Conservation (phyloP, 148 eudicot genomes). For the Linanthus parryae region DNA sequence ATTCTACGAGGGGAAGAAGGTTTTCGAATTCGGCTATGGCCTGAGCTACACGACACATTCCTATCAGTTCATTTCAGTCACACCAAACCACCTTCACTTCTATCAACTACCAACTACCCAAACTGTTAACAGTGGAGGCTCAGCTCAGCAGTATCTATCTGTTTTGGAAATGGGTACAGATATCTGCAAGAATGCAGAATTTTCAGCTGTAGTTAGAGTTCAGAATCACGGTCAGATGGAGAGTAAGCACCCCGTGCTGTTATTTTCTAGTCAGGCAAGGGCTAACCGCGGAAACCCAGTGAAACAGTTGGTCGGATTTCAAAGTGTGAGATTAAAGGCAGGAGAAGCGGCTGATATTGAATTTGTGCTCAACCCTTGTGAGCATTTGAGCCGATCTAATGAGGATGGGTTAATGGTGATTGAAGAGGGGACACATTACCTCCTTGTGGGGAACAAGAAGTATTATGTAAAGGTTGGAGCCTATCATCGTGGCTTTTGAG, state of each 20-base stretch:
- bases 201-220: constrained; percentile 40
- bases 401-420: constrained; percentile 64
- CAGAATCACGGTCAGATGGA: constrained; percentile 53
- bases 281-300: constrained; percentile 33
- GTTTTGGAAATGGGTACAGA: constrained; percentile 36
- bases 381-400: constrained; percentile 64
- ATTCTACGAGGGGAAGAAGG: constrained; percentile 63
- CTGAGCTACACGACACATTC: constrained; percentile 60
- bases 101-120: constrained; percentile 24
- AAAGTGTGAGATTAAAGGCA: constrained; percentile 50
- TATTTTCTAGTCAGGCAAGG: constrained; percentile 38
- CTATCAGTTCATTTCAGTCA: constrained; percentile 37
- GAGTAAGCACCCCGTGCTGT: constrained; percentile 67
- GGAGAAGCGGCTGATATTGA: constrained; percentile 42
- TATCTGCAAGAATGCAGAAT: constrained; percentile 31
- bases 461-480: too few relatives aligned
- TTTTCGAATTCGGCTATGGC: constrained; percentile 67
- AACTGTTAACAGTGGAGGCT: constrained; percentile 3
- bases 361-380: constrained; percentile 67
- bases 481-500: too few relatives aligned
- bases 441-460: constrained; percentile 63
- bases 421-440: constrained; percentile 54
- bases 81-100: constrained; percentile 27
- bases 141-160: constrained; percentile 13
- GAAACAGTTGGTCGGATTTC: constrained; percentile 64